These are phyloP conservation scores for Suhomyces prunicola DNA, from an alignment of 805 yeast species.

Conservation along the genomic window DNA sequence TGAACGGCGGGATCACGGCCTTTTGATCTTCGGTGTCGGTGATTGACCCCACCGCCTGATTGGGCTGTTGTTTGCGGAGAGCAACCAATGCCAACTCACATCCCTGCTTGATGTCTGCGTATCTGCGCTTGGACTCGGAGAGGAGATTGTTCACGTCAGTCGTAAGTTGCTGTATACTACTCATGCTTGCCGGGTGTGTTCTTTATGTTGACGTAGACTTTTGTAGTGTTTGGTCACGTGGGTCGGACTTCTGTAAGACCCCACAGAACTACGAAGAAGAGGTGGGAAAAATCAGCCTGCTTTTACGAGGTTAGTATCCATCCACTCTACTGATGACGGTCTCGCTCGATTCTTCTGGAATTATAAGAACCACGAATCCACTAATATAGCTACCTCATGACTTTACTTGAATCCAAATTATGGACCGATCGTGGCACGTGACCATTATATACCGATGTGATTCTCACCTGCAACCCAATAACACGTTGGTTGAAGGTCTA, in stretches of 20 bases:
- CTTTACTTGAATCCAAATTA: too few species aligned
- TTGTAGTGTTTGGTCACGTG: neutral
- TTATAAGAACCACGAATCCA: too few species aligned
- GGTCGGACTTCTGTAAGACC: neutral
- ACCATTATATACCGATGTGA: neutral
- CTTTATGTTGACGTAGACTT: neutral
- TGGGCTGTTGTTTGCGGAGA: slow-evolving; percentile 16
- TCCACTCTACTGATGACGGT: too few species aligned
- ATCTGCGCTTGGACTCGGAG: slow-evolving; percentile 69
- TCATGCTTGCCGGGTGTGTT: slow-evolving; percentile 12
- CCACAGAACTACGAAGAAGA: too few species aligned
- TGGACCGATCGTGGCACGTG: neutral
- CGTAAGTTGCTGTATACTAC: slow-evolving; percentile 44
- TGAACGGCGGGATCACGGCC: slow-evolving; percentile 49
- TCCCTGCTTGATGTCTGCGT: slow-evolving; percentile 62
- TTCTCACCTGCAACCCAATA: too few species aligned
- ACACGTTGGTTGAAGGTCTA: neutral
- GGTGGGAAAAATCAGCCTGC: too few species aligned
- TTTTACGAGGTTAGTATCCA: too few species aligned
- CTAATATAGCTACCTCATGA: too few species aligned
- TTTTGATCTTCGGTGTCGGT: slow-evolving; percentile 34
- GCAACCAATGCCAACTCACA: slow-evolving; percentile 19
- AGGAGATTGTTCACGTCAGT: slow-evolving; percentile 59
- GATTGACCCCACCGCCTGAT: slow-evolving; percentile 23
- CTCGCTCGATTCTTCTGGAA: too few species aligned